phyloP scores from a whole-genome alignment of 2,329 filamentous ascomycete genomes.

The Elsinoe perseae region DNA sequence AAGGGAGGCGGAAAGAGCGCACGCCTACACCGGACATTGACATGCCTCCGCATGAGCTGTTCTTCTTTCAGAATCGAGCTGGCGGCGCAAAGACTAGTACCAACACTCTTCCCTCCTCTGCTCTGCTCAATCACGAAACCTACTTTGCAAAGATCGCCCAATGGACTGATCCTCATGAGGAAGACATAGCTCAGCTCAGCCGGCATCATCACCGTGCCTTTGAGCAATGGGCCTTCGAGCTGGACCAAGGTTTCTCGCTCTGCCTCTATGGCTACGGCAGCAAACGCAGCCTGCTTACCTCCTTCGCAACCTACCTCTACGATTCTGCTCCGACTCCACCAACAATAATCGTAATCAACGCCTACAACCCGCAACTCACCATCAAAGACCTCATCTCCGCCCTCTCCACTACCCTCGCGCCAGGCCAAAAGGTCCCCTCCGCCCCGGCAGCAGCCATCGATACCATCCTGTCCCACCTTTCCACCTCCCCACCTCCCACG shows the following conservation, averaged over 20 bases:
- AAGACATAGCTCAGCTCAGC: conserved; percentile 63
- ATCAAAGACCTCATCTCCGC: conserved; percentile 63
- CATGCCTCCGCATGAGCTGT: conserved; percentile 79
- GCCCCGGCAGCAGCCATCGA: conserved; percentile 64
- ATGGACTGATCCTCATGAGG: conserved; percentile 59
- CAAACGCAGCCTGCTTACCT: conserved; percentile 66
- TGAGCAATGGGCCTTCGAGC: conserved; percentile 86
- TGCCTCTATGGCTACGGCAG: conserved; percentile 91
- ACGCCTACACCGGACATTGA: conserved; percentile 75
- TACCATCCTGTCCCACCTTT: conserved; percentile 54
- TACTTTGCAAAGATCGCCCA: conserved; percentile 66
- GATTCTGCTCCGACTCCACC: conserved; percentile 36
- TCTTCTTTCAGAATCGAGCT: conserved; percentile 85
- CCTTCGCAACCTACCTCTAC: conserved; percentile 66
- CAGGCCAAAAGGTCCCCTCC: conserved; percentile 48
- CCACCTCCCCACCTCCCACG: conserved; percentile 33
- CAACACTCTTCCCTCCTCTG: conserved; percentile 67
- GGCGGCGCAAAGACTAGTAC: conserved; percentile 77
- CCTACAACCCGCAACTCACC: conserved; percentile 61
- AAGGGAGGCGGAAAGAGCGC: conserved; percentile 47
- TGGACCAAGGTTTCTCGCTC: conserved; percentile 76
- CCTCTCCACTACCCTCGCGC: conserved; percentile 55
- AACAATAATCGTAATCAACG: conserved; percentile 77
- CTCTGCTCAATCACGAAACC: conserved; percentile 80
- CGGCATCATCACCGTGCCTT: conserved; percentile 74